Percentiles rank a stretch among this genome's conserved stretches.
These are phyloP conservation scores for Kregervanrija pseudodelftensis DNA, from an alignment of 805 yeast genomes.

Conservation along the genomic window DNA sequence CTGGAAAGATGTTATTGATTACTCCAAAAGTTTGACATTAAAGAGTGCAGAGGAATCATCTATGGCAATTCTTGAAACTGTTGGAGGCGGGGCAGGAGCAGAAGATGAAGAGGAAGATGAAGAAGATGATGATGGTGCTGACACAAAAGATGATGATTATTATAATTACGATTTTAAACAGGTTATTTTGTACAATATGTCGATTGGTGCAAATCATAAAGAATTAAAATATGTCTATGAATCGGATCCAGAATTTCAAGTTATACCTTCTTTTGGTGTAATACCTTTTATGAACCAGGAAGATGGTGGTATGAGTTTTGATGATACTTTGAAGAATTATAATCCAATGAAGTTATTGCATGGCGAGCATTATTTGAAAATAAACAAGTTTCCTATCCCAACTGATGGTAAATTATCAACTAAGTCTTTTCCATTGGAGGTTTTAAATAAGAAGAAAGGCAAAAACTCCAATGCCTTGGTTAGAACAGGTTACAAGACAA, in stretches of 20 bases:
- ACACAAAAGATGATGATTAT: slow-evolving; percentile 35
- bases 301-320: slow-evolving; percentile 49
- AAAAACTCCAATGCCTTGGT: slow-evolving; percentile 61
- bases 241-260: slow-evolving; percentile 68
- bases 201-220: slow-evolving; percentile 74
- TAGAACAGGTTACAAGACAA: slow-evolving; percentile 65
- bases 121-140: slow-evolving; percentile 39
- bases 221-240: slow-evolving; percentile 81
- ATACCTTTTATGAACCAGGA: slow-evolving; percentile 72
- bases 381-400: slow-evolving; percentile 73
- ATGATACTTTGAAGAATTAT: slow-evolving; percentile 65
- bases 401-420: slow-evolving; percentile 59
- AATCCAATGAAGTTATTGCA: slow-evolving; percentile 86
- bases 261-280: slow-evolving; percentile 84
- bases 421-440: slow-evolving; percentile 58
- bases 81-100: slow-evolving; percentile 40
- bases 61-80: slow-evolving; percentile 65
- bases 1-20: slow-evolving; percentile 63
- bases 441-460: slow-evolving; percentile 63
- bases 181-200: slow-evolving; percentile 78
- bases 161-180: slow-evolving; percentile 62
- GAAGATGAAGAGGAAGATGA: slow-evolving; percentile 39
- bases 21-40: slow-evolving; percentile 44
- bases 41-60: slow-evolving; percentile 71
- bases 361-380: slow-evolving; percentile 88